phyloP scores from a whole-genome alignment of 768 basidiomycete species.

The Lactarius hengduanensis region DNA sequence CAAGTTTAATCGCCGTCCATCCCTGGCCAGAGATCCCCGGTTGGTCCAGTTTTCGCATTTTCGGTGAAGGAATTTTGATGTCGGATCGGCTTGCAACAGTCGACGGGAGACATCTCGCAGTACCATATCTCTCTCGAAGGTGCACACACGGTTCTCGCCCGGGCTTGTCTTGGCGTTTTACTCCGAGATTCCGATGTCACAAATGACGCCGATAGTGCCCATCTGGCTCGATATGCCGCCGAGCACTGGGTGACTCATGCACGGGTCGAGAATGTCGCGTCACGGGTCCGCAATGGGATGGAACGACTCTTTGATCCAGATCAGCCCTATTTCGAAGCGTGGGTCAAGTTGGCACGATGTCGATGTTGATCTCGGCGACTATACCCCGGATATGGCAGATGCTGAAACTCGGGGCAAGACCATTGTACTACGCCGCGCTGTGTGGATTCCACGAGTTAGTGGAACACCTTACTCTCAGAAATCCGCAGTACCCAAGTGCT shows the following conservation, averaged over 20 bases:
- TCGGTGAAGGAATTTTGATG: background rate
- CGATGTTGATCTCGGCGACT: background rate
- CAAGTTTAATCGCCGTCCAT: background rate
- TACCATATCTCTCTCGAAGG: background rate
- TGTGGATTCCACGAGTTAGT: background rate
- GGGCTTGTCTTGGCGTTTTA: background rate
- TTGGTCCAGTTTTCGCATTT: background rate
- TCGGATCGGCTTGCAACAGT: background rate
- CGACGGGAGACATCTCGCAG: background rate
- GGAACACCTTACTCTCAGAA: background rate
- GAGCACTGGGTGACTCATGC: background rate
- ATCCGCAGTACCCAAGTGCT: background rate
- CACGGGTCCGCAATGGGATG: background rate
- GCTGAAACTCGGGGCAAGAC: background rate
- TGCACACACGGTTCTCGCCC: background rate
- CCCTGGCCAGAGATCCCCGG: rapidly evolving
- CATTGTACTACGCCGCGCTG: background rate
- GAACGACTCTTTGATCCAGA: background rate
- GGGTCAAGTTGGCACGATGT: background rate
- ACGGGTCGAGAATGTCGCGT: background rate
- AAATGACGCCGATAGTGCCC: background rate
- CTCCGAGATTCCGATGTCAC: background rate
- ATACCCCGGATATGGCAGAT: too few species aligned
- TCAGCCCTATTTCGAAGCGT: background rate
- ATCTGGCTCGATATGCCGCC: background rate